Conservation (phyloP, 148 eudicot genomes). For the Agrostemma githago region DNA sequence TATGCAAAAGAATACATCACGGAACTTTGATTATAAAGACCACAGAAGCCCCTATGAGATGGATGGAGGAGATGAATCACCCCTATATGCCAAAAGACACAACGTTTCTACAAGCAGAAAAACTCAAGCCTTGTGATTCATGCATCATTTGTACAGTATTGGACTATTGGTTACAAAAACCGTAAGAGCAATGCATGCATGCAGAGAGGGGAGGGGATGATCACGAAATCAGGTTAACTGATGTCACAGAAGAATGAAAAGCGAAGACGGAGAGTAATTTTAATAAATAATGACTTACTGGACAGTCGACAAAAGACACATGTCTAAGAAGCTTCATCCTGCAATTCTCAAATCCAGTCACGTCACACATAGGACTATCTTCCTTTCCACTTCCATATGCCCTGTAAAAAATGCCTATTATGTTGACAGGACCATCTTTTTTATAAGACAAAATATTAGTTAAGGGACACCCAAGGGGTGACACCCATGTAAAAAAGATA, state of each 20-base stretch:
- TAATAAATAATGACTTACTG: slow-evolving; percentile 40
- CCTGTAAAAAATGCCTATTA: slow-evolving; percentile 38
- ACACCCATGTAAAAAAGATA: too few species aligned
- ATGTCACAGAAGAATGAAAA: neutral
- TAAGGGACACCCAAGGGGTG: too few species aligned
- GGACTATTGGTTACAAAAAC: neutral
- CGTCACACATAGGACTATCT: slow-evolving; percentile 92
- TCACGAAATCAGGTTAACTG: neutral
- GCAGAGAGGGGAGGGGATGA: neutral
- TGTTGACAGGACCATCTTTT: neutral
- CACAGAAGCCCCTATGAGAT: neutral
- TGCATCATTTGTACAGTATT: neutral
- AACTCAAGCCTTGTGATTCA: neutral
- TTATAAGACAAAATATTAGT: too few species aligned
- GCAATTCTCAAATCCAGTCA: slow-evolving; percentile 85
- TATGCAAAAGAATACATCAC: neutral
- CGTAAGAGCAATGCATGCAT: neutral
- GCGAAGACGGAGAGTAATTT: neutral
- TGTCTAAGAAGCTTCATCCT: slow-evolving; percentile 93
- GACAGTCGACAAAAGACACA: slow-evolving; percentile 97
- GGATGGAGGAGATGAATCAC: too few species aligned
- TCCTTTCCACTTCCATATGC: slow-evolving; percentile 99
- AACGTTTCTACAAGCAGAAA: neutral
- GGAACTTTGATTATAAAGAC: neutral
- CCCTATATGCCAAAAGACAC: neutral